Percentiles rank a stretch among this genome's conserved stretches.
phyloP scores from a whole-genome alignment of 257 asterid species.

The Striga asiatica region DNA sequence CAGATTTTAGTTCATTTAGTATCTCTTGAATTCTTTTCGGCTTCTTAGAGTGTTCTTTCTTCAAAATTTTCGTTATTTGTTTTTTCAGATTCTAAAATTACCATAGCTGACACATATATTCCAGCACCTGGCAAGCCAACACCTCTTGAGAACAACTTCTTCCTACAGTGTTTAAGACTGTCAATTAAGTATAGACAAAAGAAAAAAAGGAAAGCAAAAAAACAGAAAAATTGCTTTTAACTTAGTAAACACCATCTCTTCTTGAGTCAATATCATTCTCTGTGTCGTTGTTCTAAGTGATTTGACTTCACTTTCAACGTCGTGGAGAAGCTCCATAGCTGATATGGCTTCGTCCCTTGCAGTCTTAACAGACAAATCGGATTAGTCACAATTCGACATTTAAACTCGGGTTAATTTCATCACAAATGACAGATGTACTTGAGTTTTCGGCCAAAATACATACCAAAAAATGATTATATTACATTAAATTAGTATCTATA shows the following conservation, averaged over 20 bases:
- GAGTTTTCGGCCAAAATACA: no score
- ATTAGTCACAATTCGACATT: no score
- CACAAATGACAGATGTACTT: no score
- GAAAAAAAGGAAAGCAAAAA: slow-evolving; percentile 14
- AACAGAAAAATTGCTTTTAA: slow-evolving; percentile 1
- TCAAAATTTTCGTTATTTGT: background rate
- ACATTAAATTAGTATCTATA: no score
- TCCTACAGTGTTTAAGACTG: slow-evolving; percentile 52
- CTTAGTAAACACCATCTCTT: slow-evolving; percentile 65
- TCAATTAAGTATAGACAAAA: slow-evolving; percentile 29
- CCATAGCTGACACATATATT: slow-evolving; percentile 59
- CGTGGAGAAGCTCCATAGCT: slow-evolving; percentile 50
- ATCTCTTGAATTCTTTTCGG: no score
- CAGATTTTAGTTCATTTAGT: no score
- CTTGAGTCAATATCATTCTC: slow-evolving; percentile 63
- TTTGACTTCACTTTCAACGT: slow-evolving; percentile 39
- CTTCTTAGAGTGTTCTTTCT: background rate
- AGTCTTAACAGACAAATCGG: no score
- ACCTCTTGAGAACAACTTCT: slow-evolving; percentile 87
- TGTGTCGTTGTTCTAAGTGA: slow-evolving; percentile 48
- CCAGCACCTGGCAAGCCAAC: slow-evolving; percentile 95
- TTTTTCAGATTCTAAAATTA: slow-evolving; percentile 13
- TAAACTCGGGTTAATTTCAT: no score
- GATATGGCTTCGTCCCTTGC: slow-evolving; percentile 70
- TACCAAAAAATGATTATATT: no score